These are phyloP conservation scores for Leucosporidium yakuticum DNA, from an alignment of 768 basidiomycete genomes.

Conservation along the genomic window DNA sequence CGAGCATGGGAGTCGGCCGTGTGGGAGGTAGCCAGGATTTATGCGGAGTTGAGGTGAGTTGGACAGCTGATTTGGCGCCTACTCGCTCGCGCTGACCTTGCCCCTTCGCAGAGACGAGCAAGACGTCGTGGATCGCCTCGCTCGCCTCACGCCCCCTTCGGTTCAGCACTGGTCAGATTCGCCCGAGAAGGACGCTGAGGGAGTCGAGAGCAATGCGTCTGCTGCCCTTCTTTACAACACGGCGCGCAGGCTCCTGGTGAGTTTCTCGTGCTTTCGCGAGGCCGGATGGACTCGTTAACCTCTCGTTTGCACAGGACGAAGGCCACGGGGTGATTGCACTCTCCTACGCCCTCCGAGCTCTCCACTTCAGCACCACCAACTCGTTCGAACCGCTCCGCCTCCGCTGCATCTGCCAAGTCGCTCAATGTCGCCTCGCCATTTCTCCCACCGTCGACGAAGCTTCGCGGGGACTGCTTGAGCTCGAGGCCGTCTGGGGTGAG, in stretches of 20 bases:
- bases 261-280: neutral
- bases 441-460: neutral
- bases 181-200: neutral
- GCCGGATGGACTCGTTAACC: neutral
- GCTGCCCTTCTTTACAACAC: neutral
- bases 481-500: conserved; percentile 6
- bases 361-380: neutral
- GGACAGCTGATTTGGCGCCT: neutral
- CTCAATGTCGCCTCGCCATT: neutral
- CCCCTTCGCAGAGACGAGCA: neutral
- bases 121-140: neutral
- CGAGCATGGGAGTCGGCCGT: neutral
- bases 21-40: neutral
- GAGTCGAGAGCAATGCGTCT: neutral
- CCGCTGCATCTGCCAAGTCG: neutral
- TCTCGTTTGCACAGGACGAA: neutral
- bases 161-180: conserved; percentile 1
- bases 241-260: neutral
- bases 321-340: neutral
- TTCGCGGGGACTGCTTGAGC: neutral
- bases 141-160: neutral
- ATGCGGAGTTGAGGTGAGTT: neutral
- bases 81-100: neutral
- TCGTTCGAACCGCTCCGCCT: neutral
- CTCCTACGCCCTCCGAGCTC: neutral